Base-by-base conservation (phyloP, 108 stramenopile species). In the Epipyxis sp. region DNA sequence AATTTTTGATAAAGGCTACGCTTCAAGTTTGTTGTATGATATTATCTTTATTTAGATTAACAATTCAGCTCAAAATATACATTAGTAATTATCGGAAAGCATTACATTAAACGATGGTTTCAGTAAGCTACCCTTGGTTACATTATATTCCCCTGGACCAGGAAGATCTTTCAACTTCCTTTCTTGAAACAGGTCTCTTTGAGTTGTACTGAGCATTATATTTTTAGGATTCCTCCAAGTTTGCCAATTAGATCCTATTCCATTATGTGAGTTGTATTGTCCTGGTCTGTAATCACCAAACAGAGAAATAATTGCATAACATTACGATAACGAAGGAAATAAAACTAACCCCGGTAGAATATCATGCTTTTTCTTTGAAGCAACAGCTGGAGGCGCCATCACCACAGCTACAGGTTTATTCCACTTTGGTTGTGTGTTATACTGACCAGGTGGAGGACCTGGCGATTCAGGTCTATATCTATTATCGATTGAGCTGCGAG, bases 41-140 rank as follows among this genome's bases (percentile, higher is more conserved):
- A n/a, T n/a, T n/a, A n/a, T n/a, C n/a, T n/a, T n/a, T n/a, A n/a
- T n/a, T n/a, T n/a, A n/a, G n/a, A n/a, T n/a, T n/a, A n/a, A n/a
- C n/a, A n/a, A n/a, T n/a, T n/a, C n/a, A n/a, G n/a, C n/a, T n/a
- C n/a, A n/a, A n/a, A n/a, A n/a, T n/a, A n/a, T n/a, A n/a, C n/a
- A 57, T 57, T 65, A 37, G 25, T 65, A 65, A 10, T 65, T 65
- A 3, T 65, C 61, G 25, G 34, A 35, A 37, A 65, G 61, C 61
- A 65, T 10, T 3, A 65, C 25, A 32, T 65, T 65, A 37, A 65
- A 65, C 30, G 61, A 65, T 32, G 61, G 61, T 37, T 65, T 65
- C 13, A 65, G 3, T 3, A 65, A 6, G 25, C 61, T 65, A 32
- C 61, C 61, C 25, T 29, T 3, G 13, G 46, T 13, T 13, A 20